A percentile compares a stretch with the other conserved stretches of the same genome.
These are phyloP conservation scores for Plicaturopsis crispa DNA, from an alignment of 768 basidiomycete species.

Conservation along the genomic window DNA sequence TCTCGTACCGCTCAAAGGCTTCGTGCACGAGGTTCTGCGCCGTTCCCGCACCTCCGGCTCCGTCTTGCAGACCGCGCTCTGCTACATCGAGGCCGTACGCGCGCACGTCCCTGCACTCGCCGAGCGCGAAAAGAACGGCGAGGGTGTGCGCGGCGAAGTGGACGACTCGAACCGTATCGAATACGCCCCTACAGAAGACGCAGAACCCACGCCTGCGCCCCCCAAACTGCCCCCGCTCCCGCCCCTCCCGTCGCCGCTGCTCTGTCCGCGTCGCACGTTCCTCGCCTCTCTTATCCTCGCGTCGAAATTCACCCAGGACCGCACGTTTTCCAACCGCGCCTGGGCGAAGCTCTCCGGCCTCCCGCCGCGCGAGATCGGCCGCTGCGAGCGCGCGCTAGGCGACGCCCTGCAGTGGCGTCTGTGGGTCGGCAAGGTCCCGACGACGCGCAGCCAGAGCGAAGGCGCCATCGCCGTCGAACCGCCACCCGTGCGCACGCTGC, in stretches of 20 bases:
- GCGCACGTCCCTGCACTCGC: conserved; percentile 59
- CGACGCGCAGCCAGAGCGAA: conserved; percentile 46
- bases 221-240: conserved; percentile 25
- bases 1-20: conserved; percentile 58
- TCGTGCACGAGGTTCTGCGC: conserved; percentile 84
- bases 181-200: background rate
- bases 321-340: conserved; percentile 87
- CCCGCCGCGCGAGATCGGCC: conserved; percentile 76
- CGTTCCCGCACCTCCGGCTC: conserved; percentile 80
- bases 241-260: conserved; percentile 66
- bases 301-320: conserved; percentile 89
- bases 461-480: conserved; percentile 17
- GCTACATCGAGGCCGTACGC: conserved; percentile 83
- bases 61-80: conserved; percentile 81
- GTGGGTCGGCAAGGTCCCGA: conserved; percentile 75
- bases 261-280: conserved; percentile 86
- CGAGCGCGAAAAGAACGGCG: conserved; percentile 37
- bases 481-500: background rate
- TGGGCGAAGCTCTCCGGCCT: conserved; percentile 95
- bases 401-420: conserved; percentile 86
- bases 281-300: conserved; percentile 84
- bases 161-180: conserved; percentile 34
- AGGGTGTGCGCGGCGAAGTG: conserved; percentile 31
- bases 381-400: conserved; percentile 84
- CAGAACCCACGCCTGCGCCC: conserved; percentile 10